phyloP scores from a whole-genome alignment of 2,329 filamentous ascomycete species.

The Fusarium brevicatenulatum region DNA sequence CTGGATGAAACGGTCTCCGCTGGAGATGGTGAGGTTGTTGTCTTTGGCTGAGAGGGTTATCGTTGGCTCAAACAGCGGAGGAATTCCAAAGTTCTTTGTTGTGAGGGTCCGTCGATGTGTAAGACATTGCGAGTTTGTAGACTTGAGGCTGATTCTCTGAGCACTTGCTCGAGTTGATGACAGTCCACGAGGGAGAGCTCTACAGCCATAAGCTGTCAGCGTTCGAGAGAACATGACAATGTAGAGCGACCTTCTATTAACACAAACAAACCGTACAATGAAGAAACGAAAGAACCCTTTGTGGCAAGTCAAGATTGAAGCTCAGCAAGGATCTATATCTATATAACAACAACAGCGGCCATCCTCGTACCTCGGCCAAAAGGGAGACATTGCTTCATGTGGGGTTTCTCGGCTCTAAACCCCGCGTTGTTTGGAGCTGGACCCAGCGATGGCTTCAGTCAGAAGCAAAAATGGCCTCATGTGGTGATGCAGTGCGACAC shows the following conservation, averaged over 20 bases:
- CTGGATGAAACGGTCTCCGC: conserved; percentile 42
- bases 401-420: conserved; percentile 38
- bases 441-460: conserved; percentile 31
- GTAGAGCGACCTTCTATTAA: neutral
- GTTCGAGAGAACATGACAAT: conserved; percentile 27
- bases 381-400: conserved; percentile 37
- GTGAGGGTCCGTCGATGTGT: conserved; percentile 2
- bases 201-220: conserved; percentile 21
- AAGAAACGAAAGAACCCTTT: neutral
- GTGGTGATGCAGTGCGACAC: neutral
- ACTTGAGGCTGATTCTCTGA: neutral
- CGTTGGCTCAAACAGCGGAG: conserved; percentile 25
- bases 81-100: conserved; percentile 12
- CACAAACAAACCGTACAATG: neutral
- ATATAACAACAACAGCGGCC: neutral
- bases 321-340: neutral
- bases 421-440: conserved; percentile 36
- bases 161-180: conserved; percentile 34
- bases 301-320: neutral
- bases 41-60: conserved; percentile 9
- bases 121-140: neutral
- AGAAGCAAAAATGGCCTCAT: conserved; percentile 26
- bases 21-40: conserved; percentile 40
- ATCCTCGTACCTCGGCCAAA: conserved; percentile 42
- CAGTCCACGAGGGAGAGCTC: conserved; percentile 3